Evolutionary conservation across 1,139 yeast genomes (phyloP).

Genomic region (Lodderomyces orthopsilosis): DNA sequence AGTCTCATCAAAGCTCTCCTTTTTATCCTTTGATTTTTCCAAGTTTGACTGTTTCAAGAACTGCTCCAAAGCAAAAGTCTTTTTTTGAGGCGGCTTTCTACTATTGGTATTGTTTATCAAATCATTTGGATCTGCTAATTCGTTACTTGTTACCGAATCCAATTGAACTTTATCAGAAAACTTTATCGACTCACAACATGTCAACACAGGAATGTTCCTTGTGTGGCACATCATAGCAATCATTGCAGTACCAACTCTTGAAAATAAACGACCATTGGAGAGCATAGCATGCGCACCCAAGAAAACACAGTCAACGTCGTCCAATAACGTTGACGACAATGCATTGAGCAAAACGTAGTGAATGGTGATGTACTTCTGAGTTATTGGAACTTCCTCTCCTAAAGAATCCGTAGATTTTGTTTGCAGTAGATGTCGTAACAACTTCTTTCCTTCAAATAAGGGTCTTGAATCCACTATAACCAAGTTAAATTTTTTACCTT

Average conservation of each 20-base stretch:
- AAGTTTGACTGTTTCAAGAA: conserved; percentile 49
- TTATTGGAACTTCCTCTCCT: conserved; percentile 25
- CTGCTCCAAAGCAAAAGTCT: conserved; percentile 64
- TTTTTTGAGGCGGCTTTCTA: conserved; percentile 56
- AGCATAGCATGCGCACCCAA: conserved; percentile 97
- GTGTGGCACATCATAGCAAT: conserved; percentile 89
- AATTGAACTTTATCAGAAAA: conserved; percentile 94
- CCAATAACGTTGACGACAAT: conserved; percentile 72
- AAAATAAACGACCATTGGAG: conserved; percentile 88
- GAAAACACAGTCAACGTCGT: conserved; percentile 81
- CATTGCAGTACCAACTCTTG: conserved; percentile 93
- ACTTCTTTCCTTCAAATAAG: conserved; percentile 83
- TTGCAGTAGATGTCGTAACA: conserved; percentile 54
- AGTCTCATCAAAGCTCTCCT: conserved; percentile 14
- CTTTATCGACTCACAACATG: conserved; percentile 93
- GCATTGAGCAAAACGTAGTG: conserved; percentile 76
- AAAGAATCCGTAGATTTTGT: conserved; percentile 17
- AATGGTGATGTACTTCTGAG: conserved; percentile 35
- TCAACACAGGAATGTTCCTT: conserved; percentile 88
- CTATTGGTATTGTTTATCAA: conserved; percentile 48
- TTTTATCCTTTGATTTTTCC: conserved; percentile 17
- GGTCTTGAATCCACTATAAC: conserved; percentile 96
- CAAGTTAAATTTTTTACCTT: conserved; percentile 70
- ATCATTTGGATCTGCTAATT: conserved; percentile 83
- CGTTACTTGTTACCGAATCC: conserved; percentile 92